phyloP scores from a whole-genome alignment of 78 protist genomes.

The Dictyostelium firmibasis region DNA sequence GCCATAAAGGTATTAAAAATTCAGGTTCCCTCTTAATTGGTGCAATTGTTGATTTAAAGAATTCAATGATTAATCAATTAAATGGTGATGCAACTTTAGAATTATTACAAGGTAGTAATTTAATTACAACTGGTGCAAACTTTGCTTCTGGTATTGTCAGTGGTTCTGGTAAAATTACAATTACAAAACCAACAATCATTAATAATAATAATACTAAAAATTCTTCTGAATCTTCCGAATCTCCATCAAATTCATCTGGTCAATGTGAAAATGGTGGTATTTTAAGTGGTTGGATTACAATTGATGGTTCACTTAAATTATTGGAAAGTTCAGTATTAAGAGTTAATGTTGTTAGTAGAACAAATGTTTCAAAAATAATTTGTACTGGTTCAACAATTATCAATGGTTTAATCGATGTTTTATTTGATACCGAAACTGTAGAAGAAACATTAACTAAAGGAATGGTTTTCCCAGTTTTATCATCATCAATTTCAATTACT shows the following conservation, averaged over 20 bases:
- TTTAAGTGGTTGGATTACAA: constrained; percentile 13
- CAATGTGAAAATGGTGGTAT: constrained; percentile 24
- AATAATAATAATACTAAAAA: too few species aligned
- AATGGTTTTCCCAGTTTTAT: not conserved
- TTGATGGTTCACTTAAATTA: constrained; percentile 1
- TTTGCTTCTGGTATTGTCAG: not conserved
- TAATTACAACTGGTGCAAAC: not conserved
- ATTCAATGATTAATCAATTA: not conserved
- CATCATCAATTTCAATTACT: not conserved
- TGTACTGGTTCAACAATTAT: not conserved
- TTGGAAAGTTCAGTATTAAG: not conserved
- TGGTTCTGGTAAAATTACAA: constrained; percentile 1
- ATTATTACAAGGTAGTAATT: not conserved
- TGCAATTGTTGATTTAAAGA: not conserved
- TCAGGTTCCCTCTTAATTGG: not conserved
- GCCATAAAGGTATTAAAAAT: not conserved
- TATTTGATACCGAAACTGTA: not conserved
- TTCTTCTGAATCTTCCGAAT: not conserved
- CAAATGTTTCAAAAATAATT: not conserved
- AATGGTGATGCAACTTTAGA: not conserved
- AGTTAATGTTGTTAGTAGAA: not conserved
- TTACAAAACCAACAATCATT: not conserved
- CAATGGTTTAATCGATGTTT: constrained; percentile 1
- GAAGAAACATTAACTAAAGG: not conserved
- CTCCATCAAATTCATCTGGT: not conserved